A percentile compares a stretch with the other conserved stretches of the same genome.
Conservation (phyloP, 306 rosid species). For the Cicer judaicum region DNA sequence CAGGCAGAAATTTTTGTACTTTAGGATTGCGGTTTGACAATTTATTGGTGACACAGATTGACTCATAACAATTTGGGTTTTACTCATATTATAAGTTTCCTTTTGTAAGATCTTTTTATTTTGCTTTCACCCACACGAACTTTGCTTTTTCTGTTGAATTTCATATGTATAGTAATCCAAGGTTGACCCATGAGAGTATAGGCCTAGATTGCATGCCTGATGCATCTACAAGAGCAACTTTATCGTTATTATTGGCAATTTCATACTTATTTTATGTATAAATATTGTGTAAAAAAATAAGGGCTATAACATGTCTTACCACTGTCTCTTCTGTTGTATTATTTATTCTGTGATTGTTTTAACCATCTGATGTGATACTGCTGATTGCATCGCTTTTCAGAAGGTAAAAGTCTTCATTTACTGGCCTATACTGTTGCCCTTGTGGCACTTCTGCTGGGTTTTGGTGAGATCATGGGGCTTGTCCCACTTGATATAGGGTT, state of each 20-base stretch:
- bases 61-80: conserved; percentile 1
- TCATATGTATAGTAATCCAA: conserved; percentile 11
- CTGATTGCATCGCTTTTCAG: conserved; percentile 17
- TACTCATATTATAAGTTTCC: conserved; percentile 21
- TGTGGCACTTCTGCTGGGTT: conserved; percentile 7
- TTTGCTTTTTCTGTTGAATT: conserved; percentile 16
- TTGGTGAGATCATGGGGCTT: conserved; percentile 1
- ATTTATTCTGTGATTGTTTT: conserved; percentile 13
- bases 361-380: conserved; percentile 18
- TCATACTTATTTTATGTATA: neutral
- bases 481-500: conserved; percentile 13
- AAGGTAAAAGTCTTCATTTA: conserved; percentile 7
- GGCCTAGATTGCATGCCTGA: conserved; percentile 14
- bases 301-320: conserved; percentile 8
- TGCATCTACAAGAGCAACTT: conserved; percentile 27
- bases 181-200: conserved; percentile 24
- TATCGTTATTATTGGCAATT: conserved; percentile 29
- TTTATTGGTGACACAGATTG: conserved; percentile 15
- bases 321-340: conserved; percentile 5
- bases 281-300: neutral
- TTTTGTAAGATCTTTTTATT: conserved; percentile 17
- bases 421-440: conserved; percentile 1
- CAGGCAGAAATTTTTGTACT: conserved; percentile 4
- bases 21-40: conserved; percentile 20
- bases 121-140: conserved; percentile 12